phyloP scores from a whole-genome alignment of 768 basidiomycete species.

The Steccherinum ochraceum region DNA sequence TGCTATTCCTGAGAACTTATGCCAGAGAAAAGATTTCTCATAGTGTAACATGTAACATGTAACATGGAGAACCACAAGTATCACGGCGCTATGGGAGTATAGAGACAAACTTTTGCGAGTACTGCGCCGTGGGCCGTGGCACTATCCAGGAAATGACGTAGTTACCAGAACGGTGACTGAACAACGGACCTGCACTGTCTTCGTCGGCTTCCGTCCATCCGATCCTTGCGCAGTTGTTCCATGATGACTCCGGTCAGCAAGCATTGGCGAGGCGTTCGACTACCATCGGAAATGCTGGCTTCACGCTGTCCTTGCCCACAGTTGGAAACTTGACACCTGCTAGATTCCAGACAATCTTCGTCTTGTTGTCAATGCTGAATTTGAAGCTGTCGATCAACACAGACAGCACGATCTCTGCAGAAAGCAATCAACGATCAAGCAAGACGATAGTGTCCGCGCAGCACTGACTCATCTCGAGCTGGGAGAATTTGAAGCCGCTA shows the following conservation, averaged over 20 bases:
- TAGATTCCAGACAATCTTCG: slow-evolving; percentile 2
- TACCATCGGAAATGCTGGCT: neutral
- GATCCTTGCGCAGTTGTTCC: no score
- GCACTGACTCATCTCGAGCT: slow-evolving; percentile 38
- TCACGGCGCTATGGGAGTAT: no score
- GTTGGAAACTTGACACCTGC: neutral
- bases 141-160: no score
- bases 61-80: no score
- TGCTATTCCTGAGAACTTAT: no score
- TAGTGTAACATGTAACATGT: no score
- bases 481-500: slow-evolving; percentile 39
- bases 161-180: no score
- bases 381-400: slow-evolving; percentile 1
- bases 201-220: no score
- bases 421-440: neutral
- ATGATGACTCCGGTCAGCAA: neutral
- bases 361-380: neutral
- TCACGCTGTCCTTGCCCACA: slow-evolving; percentile 1
- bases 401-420: slow-evolving; percentile 1
- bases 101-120: no score
- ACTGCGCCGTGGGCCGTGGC: no score
- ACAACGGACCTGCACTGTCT: no score
- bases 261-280: neutral
- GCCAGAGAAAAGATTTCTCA: no score
- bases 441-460: neutral